Base-by-base conservation (phyloP, 805 yeast genomes). In the Grigorovia jiainica region DNA sequence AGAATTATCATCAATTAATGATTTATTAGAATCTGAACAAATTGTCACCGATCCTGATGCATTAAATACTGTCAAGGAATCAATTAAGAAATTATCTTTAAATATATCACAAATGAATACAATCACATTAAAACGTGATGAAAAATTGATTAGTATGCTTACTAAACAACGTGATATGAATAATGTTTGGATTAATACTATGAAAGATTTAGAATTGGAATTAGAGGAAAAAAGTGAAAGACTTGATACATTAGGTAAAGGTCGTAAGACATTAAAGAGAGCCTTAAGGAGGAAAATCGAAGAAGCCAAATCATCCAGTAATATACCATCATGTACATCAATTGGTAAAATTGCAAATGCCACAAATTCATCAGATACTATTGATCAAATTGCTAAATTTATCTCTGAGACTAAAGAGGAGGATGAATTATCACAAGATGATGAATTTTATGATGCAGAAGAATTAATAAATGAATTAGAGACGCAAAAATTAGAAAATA, bases 391-490 rank as follows among this genome's bases (percentile, higher is more conserved):
- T 36, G 63, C 56, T 7, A 50, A 52, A 33, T 54, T 49, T 39
- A 52, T 58, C 16, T 52, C 47, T 23, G 53, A 56, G 2, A 51
- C 57, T 13, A 49, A 52, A 23, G 47, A 48, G 8, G 50, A 51
- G 25, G 58, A 53, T 34, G 61, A 53, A 34, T 41, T 71, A 23
- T 69, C 76, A 15, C 76, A 76, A 16, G 76, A 68, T 18, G 78
- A 82, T 45, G 89, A 79, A 52, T 82, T 84, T 52, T 83, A 79
- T 56, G 92, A 83, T 62, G 89, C 90, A 8, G 84, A 76, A 49
- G 84, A 76, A 17, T 52, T 56, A 40, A 46, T 57, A 7, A 57
- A 55, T 9, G 47, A 47, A 29, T 30, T 41, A 25, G 41, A 34
- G 10, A 34, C 34, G 38, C 38, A 38, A 34, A 48, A 27, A 8